Evolutionary conservation across 2,329 filamentous ascomycete species (phyloP).

Genomic region (Monilinia vaccinii-corymbosi): DNA sequence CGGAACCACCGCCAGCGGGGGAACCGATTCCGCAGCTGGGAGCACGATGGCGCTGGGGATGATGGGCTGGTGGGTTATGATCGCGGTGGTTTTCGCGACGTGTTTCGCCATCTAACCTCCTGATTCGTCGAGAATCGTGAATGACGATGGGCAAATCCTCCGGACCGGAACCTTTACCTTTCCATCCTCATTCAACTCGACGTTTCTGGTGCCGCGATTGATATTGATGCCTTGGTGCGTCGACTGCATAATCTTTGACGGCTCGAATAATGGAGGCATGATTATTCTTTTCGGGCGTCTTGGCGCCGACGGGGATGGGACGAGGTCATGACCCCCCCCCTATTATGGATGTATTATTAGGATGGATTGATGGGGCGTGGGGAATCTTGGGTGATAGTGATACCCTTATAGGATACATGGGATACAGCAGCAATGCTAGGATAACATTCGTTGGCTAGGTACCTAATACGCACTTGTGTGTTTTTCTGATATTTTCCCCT

Average conservation of each 20-base stretch:
- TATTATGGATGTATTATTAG: not conserved
- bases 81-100: conserved; percentile 20
- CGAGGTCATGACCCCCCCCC: not conserved
- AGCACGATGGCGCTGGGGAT: conserved; percentile 12
- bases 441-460: not conserved
- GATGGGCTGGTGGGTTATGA: conserved; percentile 25
- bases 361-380: not conserved
- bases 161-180: not conserved
- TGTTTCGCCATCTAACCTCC: conserved; percentile 7
- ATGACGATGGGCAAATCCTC: not conserved
- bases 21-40: conserved; percentile 30
- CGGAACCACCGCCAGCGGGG: conserved; percentile 47
- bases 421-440: not conserved
- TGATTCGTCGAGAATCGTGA: too few relatives aligned
- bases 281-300: not conserved
- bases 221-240: not conserved
- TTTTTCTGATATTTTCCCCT: too few relatives aligned
- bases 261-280: not conserved
- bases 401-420: not conserved
- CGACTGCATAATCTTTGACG: not conserved
- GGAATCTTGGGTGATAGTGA: not conserved
- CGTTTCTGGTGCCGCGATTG: too few relatives aligned
- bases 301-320: not conserved
- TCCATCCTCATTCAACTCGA: not conserved
- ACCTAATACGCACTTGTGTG: too few relatives aligned